Conservation (phyloP, 2,329 filamentous ascomycete species). For the Botrytis pseudocinerea region DNA sequence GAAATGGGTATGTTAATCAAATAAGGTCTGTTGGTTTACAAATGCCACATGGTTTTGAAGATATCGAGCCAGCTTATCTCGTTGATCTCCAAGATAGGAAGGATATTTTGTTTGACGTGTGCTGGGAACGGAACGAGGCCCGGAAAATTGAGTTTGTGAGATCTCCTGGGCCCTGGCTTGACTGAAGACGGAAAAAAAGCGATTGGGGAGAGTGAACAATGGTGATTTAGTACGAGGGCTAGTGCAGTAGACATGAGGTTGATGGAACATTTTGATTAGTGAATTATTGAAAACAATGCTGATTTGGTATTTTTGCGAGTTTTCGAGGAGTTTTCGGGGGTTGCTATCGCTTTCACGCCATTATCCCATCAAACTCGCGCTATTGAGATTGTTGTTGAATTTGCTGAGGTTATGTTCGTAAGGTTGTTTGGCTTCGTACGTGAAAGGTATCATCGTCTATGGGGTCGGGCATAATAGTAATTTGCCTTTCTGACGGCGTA, state of each 20-base stretch:
- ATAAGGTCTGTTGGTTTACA: neutral
- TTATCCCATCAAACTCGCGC: neutral
- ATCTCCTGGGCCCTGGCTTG: neutral
- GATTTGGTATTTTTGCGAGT: neutral
- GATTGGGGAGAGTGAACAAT: neutral
- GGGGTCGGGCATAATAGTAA: constrained; percentile 4
- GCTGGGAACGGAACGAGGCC: neutral
- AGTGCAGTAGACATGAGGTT: neutral
- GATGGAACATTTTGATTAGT: neutral
- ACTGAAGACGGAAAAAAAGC: neutral
- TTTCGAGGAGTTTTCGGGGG: neutral
- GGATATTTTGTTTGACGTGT: constrained; percentile 9
- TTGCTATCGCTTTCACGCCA: neutral
- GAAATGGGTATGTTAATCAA: constrained; percentile 9
- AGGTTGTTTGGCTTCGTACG: neutral
- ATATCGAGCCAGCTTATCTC: constrained; percentile 7
- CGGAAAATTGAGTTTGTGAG: neutral
- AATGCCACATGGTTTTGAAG: constrained; percentile 18
- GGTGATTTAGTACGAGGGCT: neutral
- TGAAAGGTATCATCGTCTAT: constrained; percentile 11
- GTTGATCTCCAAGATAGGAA: constrained; percentile 22
- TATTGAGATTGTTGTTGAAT: constrained; percentile 8
- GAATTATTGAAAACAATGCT: neutral
- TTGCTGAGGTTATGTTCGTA: constrained; percentile 12
- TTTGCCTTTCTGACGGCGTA: constrained; percentile 1